Evolutionary conservation across 2,329 filamentous ascomycete genomes (phyloP).

Genomic region (Alternaria solani): DNA sequence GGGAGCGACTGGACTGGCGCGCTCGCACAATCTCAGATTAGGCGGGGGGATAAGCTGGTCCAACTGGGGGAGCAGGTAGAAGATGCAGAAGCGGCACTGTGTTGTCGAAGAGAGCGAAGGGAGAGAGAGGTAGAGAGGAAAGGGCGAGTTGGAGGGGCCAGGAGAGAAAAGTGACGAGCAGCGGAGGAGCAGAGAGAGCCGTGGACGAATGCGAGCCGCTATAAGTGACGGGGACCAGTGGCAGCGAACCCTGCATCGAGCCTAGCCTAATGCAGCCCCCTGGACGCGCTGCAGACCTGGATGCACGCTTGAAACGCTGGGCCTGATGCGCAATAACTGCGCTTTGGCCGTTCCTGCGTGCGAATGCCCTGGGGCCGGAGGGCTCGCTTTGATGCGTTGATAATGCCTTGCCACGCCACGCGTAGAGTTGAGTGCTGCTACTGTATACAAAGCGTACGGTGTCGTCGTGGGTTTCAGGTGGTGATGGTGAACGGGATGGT

Average conservation of each 20-base stretch:
- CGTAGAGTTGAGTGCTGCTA: background rate
- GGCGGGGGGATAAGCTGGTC: constrained; percentile 40
- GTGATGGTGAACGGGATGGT: background rate
- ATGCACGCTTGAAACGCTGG: constrained; percentile 35
- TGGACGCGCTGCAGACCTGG: constrained; percentile 19
- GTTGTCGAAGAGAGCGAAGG: constrained; percentile 36
- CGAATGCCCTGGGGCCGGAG: constrained; percentile 3
- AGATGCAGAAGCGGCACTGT: constrained; percentile 48
- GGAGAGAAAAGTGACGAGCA: constrained; percentile 51
- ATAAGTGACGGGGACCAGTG: constrained; percentile 28
- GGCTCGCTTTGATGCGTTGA: constrained; percentile 5
- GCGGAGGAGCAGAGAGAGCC: constrained; percentile 64
- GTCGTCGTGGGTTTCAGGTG: constrained; percentile 2
- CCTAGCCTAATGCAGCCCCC: constrained; percentile 16
- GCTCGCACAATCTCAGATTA: constrained; percentile 42
- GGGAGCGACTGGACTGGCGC: constrained; percentile 51
- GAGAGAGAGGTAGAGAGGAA: constrained; percentile 56
- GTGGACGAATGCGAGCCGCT: constrained; percentile 25
- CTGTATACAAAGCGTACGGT: constrained; percentile 16
- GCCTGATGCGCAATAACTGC: constrained; percentile 30
- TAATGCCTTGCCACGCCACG: background rate
- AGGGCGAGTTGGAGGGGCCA: constrained; percentile 53
- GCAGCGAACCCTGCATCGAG: constrained; percentile 23
- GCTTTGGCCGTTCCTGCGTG: constrained; percentile 28
- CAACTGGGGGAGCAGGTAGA: constrained; percentile 43